These are phyloP conservation scores for Leptomonas seymouri DNA, from an alignment of 208 protist species.

Conservation along the genomic window DNA sequence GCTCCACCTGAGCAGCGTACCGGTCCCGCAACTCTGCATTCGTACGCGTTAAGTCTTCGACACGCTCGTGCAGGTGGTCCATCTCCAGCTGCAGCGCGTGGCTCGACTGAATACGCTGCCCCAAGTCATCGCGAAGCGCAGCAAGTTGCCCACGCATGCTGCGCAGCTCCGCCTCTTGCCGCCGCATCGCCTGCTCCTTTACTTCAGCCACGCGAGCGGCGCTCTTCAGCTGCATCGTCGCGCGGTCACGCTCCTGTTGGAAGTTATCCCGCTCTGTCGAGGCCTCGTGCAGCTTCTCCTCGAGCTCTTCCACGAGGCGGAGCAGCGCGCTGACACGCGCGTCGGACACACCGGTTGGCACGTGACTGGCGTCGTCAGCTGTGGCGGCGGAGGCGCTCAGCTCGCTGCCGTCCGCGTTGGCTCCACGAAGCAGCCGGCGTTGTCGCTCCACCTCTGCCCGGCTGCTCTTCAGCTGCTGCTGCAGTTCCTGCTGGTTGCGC, in stretches of 20 bases:
- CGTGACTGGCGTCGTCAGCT: constrained; percentile 5
- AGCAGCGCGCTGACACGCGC: constrained; percentile 55
- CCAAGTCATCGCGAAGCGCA: constrained; percentile 49
- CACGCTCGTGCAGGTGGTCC: constrained; percentile 47
- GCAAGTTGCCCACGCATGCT: constrained; percentile 43
- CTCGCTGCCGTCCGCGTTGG: constrained; percentile 19
- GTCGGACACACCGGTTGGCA: constrained; percentile 19
- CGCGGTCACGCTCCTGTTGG: constrained; percentile 48
- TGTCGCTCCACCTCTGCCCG: constrained; percentile 36
- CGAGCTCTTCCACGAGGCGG: constrained; percentile 36
- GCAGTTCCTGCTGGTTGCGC: constrained; percentile 33
- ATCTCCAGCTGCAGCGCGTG: constrained; percentile 53
- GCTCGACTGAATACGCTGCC: constrained; percentile 44
- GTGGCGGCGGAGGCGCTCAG: constrained; percentile 11
- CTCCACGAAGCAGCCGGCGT: constrained; percentile 24
- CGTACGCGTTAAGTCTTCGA: constrained; percentile 35
- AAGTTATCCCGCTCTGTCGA: constrained; percentile 36
- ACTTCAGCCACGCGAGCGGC: constrained; percentile 41
- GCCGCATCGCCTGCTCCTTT: constrained; percentile 50
- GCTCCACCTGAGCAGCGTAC: constrained; percentile 14
- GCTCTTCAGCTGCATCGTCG: constrained; percentile 46
- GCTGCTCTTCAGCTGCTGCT: constrained; percentile 36
- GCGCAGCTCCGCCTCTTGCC: constrained; percentile 52
- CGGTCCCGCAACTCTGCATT: constrained; percentile 47
- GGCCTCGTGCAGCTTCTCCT: constrained; percentile 34